Percentiles rank a stretch among this genome's conserved stretches.
Evolutionary conservation across 257 asterid genomes (phyloP).

Genomic region (Hygrophila difformis): DNA sequence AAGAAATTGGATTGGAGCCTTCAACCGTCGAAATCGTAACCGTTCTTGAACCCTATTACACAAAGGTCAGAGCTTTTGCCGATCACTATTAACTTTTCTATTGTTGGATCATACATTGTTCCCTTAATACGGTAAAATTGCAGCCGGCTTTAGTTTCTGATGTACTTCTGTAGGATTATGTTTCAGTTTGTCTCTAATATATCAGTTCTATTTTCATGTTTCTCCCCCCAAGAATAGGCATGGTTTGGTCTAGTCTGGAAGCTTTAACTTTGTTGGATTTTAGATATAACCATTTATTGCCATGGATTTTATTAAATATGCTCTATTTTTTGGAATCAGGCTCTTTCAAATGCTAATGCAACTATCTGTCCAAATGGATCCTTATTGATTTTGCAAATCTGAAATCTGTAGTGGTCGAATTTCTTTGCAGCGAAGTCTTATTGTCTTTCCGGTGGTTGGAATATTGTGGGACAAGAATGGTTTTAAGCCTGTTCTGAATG

Average conservation of each 20-base stretch:
- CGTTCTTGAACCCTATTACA: conserved; percentile 42
- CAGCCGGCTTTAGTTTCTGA: not conserved
- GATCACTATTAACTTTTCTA: too few relatives aligned
- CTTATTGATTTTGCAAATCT: too few relatives aligned
- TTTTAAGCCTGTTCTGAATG: conserved; percentile 32
- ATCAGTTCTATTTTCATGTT: too few relatives aligned
- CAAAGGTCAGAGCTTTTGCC: conserved; percentile 32
- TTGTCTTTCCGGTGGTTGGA: conserved; percentile 58
- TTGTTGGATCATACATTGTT: not conserved
- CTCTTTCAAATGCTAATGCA: not conserved
- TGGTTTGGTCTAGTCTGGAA: too few relatives aligned
- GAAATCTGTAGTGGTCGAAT: conserved; percentile 1
- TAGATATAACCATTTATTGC: too few relatives aligned
- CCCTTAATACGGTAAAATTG: not conserved
- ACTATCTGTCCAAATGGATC: too few relatives aligned
- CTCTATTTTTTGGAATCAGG: too few relatives aligned
- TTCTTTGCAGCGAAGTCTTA: conserved; percentile 32
- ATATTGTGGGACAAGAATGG: conserved; percentile 30
- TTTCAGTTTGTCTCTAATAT: too few relatives aligned
- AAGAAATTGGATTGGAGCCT: conserved; percentile 87
- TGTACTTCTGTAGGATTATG: too few relatives aligned
- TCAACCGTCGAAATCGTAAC: conserved; percentile 52
- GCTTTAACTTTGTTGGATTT: too few relatives aligned
- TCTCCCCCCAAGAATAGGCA: too few relatives aligned
- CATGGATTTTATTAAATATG: too few relatives aligned